A percentile compares a stretch with the other conserved stretches of the same genome.
Evolutionary conservation across 768 basidiomycete genomes (phyloP).

Genomic region (Phlebiopsis gigantea): DNA sequence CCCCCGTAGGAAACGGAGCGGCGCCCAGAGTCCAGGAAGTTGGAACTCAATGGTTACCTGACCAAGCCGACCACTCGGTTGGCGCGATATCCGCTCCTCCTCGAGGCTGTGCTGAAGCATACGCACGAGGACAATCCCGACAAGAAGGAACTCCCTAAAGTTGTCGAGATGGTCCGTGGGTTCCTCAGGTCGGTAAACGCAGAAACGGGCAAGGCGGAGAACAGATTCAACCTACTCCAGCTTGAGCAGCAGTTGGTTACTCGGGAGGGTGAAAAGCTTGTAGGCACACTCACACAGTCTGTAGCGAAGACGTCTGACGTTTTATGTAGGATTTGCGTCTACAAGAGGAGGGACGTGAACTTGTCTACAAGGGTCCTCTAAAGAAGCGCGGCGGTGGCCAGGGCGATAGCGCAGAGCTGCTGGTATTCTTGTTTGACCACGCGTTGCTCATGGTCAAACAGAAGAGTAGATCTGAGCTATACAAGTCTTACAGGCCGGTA

Average conservation of each 20-base stretch:
- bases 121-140: slow-evolving; percentile 90
- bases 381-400: slow-evolving; percentile 75
- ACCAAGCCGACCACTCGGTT: slow-evolving; percentile 98
- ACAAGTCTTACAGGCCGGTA: slow-evolving; percentile 90
- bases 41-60: slow-evolving; percentile 95
- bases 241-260: slow-evolving; percentile 89
- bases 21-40: slow-evolving; percentile 89
- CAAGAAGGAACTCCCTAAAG: slow-evolving; percentile 71
- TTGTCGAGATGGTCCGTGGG: slow-evolving; percentile 67
- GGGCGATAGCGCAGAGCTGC: slow-evolving; percentile 80
- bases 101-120: slow-evolving; percentile 89
- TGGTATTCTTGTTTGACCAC: slow-evolving; percentile 96
- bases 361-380: slow-evolving; percentile 85
- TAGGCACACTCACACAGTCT: slow-evolving; percentile 34
- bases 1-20: slow-evolving; percentile 74
- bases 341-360: slow-evolving; percentile 82
- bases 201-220: slow-evolving; percentile 94
- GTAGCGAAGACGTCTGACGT: neutral
- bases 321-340: slow-evolving; percentile 70
- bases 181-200: slow-evolving; percentile 87
- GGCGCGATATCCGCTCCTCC: slow-evolving; percentile 90
- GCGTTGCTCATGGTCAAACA: slow-evolving; percentile 92
- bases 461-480: slow-evolving; percentile 88
- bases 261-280: slow-evolving; percentile 85
- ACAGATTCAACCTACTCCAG: slow-evolving; percentile 92